Evolutionary conservation across 176 grass and related monocot genomes (phyloP).

Genomic region (Carex littledalei): DNA sequence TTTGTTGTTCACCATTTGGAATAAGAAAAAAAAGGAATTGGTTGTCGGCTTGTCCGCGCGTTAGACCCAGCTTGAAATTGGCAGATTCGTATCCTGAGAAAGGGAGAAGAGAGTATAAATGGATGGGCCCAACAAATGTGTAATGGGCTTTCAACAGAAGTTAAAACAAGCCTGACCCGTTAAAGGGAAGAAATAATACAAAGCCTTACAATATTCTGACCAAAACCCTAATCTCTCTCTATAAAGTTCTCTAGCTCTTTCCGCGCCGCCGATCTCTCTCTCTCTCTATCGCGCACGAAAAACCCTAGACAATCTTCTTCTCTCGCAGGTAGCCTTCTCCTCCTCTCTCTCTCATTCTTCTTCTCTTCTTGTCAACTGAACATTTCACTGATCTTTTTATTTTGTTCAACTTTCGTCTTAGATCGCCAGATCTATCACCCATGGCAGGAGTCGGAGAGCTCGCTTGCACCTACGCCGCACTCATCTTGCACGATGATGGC

Average conservation of each 20-base stretch:
- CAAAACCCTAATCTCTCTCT: constrained; percentile 19
- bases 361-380: too few species aligned
- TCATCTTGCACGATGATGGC: constrained; percentile 75
- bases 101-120: background rate
- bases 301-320: constrained; percentile 17
- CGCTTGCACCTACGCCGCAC: constrained; percentile 77
- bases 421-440: background rate
- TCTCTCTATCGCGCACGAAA: background rate
- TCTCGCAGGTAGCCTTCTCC: background rate
- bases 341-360: background rate
- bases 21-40: too few species aligned
- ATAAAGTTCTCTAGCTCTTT: background rate
- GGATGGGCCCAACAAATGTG: background rate
- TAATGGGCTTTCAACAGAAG: too few species aligned
- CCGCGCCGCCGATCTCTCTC: constrained; percentile 22
- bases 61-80: background rate
- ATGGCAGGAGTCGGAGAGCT: constrained; percentile 59
- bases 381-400: background rate
- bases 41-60: too few species aligned
- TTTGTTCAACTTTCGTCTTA: background rate
- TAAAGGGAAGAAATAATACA: background rate
- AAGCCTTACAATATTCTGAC: background rate
- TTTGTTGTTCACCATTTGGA: too few species aligned
- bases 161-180: background rate
- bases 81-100: background rate